Evolutionary conservation across 495 filamentous ascomycete species (phyloP).

Genomic region (Halenospora varia): DNA sequence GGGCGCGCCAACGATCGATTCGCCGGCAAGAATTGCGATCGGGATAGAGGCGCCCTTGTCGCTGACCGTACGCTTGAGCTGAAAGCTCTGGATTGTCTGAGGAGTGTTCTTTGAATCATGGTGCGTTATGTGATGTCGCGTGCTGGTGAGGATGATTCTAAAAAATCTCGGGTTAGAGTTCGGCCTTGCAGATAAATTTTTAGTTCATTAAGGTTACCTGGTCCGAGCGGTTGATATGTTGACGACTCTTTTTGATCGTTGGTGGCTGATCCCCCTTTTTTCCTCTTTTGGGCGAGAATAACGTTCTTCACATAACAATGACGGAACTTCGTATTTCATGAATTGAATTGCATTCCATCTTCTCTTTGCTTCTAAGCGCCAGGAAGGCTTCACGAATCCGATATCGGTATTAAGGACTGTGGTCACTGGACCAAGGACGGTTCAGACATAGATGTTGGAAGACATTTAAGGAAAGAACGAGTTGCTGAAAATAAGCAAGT

Average conservation of each 20-base stretch:
- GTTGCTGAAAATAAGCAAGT: too few relatives aligned
- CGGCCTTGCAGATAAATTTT: neutral
- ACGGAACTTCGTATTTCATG: too few relatives aligned
- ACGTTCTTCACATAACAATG: neutral
- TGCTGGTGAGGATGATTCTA: constrained; percentile 7
- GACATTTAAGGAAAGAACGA: too few relatives aligned
- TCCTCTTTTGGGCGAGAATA: neutral
- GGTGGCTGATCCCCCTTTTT: neutral
- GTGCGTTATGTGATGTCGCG: constrained; percentile 10
- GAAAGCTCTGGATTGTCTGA: constrained; percentile 19
- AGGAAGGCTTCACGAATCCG: too few relatives aligned
- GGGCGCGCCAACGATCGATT: constrained; percentile 1
- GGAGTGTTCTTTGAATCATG: constrained; percentile 27
- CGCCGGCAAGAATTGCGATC: constrained; percentile 15
- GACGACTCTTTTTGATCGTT: neutral
- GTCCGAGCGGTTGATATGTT: neutral
- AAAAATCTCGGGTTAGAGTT: neutral
- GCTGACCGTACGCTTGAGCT: constrained; percentile 15
- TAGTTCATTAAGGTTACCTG: neutral
- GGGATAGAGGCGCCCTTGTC: constrained; percentile 3
- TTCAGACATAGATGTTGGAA: too few relatives aligned
- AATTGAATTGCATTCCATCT: too few relatives aligned
- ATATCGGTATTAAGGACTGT: too few relatives aligned
- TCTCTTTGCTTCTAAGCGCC: too few relatives aligned
- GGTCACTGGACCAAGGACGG: too few relatives aligned